Conservation (phyloP, 2,329 filamentous ascomycete species). For the Hypoxylon sp. region DNA sequence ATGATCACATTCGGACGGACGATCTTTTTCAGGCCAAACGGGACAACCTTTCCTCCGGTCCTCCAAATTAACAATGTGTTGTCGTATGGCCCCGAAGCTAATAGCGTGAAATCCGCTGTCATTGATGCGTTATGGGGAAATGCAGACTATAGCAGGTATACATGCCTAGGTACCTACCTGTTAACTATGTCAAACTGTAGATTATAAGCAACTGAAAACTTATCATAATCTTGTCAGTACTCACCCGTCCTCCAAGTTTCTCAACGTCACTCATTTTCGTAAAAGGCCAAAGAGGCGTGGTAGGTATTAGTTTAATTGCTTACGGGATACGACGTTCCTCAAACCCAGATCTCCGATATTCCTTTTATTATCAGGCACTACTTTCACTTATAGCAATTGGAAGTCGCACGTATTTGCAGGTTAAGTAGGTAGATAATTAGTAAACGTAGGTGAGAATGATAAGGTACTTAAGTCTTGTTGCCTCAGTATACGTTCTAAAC, state of each 20-base stretch:
- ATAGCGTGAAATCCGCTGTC: background rate
- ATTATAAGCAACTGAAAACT: too few relatives aligned
- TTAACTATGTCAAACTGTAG: too few relatives aligned
- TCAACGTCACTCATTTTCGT: too few relatives aligned
- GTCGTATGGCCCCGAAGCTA: background rate
- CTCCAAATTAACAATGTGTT: background rate
- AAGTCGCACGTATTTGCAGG: background rate
- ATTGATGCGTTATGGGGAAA: background rate
- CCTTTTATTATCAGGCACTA: background rate
- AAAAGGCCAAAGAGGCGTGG: too few relatives aligned
- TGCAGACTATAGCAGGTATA: background rate
- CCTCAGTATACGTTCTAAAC: background rate
- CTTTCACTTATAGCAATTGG: background rate
- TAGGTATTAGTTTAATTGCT: background rate
- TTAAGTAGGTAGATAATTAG: background rate
- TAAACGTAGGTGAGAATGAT: background rate
- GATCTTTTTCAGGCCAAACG: background rate
- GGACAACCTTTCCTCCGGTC: background rate
- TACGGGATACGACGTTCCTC: background rate
- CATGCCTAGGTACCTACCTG: too few relatives aligned
- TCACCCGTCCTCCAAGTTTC: too few relatives aligned
- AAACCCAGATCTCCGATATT: background rate
- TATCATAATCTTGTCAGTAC: too few relatives aligned
- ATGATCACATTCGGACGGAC: background rate
- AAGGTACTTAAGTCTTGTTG: slow-evolving; percentile 1